A percentile compares a stretch with the other conserved stretches of the same genome.
Conservation (phyloP, 176 grass and related monocot genomes). For the Dactylis glomerata region DNA sequence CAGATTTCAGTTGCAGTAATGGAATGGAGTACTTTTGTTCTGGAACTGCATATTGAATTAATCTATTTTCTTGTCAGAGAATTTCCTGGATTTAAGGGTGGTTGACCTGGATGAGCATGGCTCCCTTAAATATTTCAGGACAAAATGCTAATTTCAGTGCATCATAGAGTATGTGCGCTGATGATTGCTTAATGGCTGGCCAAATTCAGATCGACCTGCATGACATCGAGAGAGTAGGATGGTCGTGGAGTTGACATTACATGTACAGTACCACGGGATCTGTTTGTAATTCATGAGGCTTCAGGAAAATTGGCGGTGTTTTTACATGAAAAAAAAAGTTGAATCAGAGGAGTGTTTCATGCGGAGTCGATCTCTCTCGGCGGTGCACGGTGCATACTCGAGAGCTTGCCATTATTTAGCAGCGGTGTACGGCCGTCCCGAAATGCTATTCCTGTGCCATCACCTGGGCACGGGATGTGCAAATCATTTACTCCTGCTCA, state of each 20-base stretch:
- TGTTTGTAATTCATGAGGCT: background rate
- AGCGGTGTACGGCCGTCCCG: background rate
- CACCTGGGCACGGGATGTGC: constrained; percentile 1
- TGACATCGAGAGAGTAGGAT: background rate
- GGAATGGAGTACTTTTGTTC: background rate
- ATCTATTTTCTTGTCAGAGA: background rate
- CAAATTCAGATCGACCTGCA: background rate
- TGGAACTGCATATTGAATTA: constrained; percentile 3
- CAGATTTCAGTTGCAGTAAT: background rate
- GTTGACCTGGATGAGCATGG: constrained; percentile 5
- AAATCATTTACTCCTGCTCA: background rate
- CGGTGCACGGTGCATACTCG: background rate
- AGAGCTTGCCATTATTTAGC: background rate
- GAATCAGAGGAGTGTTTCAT: background rate
- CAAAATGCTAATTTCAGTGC: background rate
- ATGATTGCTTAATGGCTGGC: background rate
- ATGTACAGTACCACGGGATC: background rate
- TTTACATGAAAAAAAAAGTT: background rate
- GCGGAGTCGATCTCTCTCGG: background rate
- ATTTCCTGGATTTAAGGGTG: background rate
- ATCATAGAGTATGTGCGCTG: background rate
- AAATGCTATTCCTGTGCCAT: background rate
- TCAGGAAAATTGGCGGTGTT: background rate
- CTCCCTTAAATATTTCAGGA: background rate
- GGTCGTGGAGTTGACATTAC: background rate